Percentiles rank a stretch among this genome's conserved stretches.
Conservation (phyloP, 2,329 filamentous ascomycete species). For the Hypoxylon rubiginosum region DNA sequence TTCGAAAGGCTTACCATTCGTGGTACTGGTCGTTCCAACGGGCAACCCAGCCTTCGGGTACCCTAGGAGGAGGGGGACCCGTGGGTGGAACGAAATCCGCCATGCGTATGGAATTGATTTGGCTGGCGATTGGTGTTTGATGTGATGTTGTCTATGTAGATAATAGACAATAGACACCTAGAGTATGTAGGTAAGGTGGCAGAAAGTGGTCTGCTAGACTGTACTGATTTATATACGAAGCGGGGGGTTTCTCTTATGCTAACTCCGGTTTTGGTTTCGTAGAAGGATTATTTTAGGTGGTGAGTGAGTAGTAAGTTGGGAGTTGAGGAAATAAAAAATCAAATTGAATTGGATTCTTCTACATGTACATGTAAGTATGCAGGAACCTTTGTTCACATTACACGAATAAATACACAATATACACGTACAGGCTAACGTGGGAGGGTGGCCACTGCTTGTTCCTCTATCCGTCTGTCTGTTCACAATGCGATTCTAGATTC, state of each 20-base stretch:
- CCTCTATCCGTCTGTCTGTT: too few relatives aligned
- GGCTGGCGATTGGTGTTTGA: conserved; percentile 13
- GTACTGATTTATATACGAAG: conserved; percentile 1
- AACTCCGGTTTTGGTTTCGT: conserved; percentile 9
- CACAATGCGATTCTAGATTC: conserved; percentile 23
- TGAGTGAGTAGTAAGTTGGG: not conserved
- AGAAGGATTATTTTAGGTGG: not conserved
- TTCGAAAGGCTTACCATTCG: conserved; percentile 70
- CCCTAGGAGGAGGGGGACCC: conserved; percentile 69
- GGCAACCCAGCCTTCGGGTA: conserved; percentile 86
- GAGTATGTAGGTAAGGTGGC: not conserved
- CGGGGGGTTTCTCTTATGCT: not conserved
- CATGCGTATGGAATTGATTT: conserved; percentile 55
- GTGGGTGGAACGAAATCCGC: conserved; percentile 66
- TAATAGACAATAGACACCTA: too few relatives aligned
- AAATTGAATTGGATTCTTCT: not conserved
- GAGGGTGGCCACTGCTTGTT: conserved; percentile 9
- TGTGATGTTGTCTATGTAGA: conserved; percentile 3
- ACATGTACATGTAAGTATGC: too few relatives aligned
- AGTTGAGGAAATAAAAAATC: not conserved
- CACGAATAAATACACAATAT: conserved; percentile 12
- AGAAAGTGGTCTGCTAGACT: conserved; percentile 1
- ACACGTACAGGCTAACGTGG: not conserved
- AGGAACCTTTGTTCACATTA: conserved; percentile 1
- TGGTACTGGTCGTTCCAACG: conserved; percentile 90